Conservation (phyloP, 2,329 filamentous ascomycete species). For the Nigrograna mackinnonii region DNA sequence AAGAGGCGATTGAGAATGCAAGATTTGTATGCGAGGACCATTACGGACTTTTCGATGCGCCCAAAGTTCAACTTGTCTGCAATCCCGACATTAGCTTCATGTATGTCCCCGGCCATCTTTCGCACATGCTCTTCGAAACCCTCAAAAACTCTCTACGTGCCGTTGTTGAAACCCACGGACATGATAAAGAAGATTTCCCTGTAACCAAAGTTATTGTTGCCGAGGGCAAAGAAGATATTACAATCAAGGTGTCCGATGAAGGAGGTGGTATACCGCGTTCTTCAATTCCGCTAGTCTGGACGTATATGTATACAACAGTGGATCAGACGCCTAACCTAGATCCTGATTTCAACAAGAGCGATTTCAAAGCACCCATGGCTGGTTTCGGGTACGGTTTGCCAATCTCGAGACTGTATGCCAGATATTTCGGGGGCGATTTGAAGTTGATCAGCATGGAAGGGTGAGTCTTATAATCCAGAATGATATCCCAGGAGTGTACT, state of each 20-base stretch:
- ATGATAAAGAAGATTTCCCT: slow-evolving; percentile 94
- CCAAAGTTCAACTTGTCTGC: slow-evolving; percentile 95
- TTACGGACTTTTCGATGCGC: slow-evolving; percentile 95
- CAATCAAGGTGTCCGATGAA: slow-evolving; percentile 97
- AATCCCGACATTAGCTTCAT: slow-evolving; percentile 95
- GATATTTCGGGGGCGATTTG: slow-evolving; percentile 96
- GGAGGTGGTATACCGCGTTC: slow-evolving; percentile 93
- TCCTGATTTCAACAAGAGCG: slow-evolving; percentile 97
- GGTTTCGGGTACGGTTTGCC: slow-evolving; percentile 98
- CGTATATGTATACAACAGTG: slow-evolving; percentile 99
- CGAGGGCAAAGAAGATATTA: slow-evolving; percentile 97
- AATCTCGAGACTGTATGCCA: slow-evolving; percentile 89
- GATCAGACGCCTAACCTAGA: slow-evolving; percentile 93
- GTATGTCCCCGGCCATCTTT: slow-evolving; percentile 98
- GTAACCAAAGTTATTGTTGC: slow-evolving; percentile 97
- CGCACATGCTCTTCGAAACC: slow-evolving; percentile 99
- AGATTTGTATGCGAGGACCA: slow-evolving; percentile 99
- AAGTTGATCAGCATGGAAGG: slow-evolving; percentile 99
- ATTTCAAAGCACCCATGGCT: slow-evolving; percentile 99
- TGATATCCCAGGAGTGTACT: not conserved
- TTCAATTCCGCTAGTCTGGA: slow-evolving; percentile 97
- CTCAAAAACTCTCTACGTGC: slow-evolving; percentile 97
- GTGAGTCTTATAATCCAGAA: slow-evolving; percentile 56
- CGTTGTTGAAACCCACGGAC: slow-evolving; percentile 92
- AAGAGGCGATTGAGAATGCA: slow-evolving; percentile 97